Conservation (phyloP, 306 rosid genomes). For the Echinosophora koreensis region DNA sequence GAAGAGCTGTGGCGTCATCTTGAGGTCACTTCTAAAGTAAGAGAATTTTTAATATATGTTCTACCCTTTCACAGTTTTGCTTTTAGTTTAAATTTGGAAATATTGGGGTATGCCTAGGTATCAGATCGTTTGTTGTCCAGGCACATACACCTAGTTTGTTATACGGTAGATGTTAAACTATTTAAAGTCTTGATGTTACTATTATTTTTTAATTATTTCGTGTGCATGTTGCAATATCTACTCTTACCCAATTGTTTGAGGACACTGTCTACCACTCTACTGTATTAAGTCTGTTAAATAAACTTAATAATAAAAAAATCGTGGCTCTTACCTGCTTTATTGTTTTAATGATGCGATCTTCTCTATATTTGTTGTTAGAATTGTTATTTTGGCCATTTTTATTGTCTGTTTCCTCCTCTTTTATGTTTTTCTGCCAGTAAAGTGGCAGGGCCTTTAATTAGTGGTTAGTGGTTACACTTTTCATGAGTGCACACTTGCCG, state of each 20-base stretch:
- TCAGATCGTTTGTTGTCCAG: not conserved
- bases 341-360: constrained; percentile 29
- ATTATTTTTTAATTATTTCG: constrained; percentile 8
- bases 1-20: constrained; percentile 99
- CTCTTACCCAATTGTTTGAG: constrained; percentile 3
- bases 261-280: constrained; percentile 1
- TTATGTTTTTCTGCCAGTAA: constrained; percentile 8
- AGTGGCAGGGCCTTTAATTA: constrained; percentile 16
- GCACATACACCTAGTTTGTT: not conserved
- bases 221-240: constrained; percentile 27
- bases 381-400: constrained; percentile 5
- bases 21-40: constrained; percentile 94
- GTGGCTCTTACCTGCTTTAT: constrained; percentile 12
- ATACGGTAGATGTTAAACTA: not conserved
- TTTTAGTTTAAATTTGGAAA: constrained; percentile 25
- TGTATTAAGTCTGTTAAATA: constrained; percentile 28
- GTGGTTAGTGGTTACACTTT: not conserved
- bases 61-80: constrained; percentile 10
- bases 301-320: not conserved
- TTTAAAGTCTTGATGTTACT: constrained; percentile 1
- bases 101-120: constrained; percentile 16
- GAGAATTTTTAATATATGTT: constrained; percentile 35
- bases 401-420: not conserved
- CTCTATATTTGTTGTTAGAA: not conserved
- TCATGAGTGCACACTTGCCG: constrained; percentile 17